These are phyloP conservation scores for Chrysosporium queenslandicum DNA, from an alignment of 2,329 filamentous ascomycete species.

Conservation along the genomic window DNA sequence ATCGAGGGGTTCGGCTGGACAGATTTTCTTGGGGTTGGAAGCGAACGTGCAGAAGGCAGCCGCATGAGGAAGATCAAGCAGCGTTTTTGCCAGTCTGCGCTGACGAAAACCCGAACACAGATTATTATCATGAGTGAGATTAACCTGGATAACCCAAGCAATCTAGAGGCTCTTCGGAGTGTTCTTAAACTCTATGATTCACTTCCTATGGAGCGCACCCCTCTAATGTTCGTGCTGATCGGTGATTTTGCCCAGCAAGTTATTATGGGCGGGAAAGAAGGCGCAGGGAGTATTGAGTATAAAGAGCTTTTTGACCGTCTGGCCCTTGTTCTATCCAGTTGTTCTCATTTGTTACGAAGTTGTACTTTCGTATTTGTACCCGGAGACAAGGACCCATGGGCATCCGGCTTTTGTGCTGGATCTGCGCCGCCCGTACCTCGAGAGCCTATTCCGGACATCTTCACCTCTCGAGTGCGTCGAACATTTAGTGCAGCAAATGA, in stretches of 20 bases:
- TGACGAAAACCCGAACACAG: slow-evolving; percentile 34
- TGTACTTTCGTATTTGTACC: slow-evolving; percentile 88
- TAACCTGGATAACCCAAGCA: slow-evolving; percentile 73
- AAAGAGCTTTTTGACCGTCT: slow-evolving; percentile 92
- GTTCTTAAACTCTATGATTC: slow-evolving; percentile 65
- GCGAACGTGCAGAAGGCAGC: slow-evolving; percentile 69
- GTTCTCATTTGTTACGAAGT: slow-evolving; percentile 64
- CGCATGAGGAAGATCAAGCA: slow-evolving; percentile 75
- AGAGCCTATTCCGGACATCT: slow-evolving; percentile 66
- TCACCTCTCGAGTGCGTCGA: slow-evolving; percentile 75
- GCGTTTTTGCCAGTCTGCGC: slow-evolving; percentile 47
- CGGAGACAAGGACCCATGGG: slow-evolving; percentile 96
- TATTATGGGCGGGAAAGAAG: slow-evolving; percentile 54
- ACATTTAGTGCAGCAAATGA: slow-evolving; percentile 67
- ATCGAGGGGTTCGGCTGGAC: slow-evolving; percentile 77
- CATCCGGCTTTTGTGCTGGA: slow-evolving; percentile 59
- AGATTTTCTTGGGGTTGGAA: slow-evolving; percentile 86
- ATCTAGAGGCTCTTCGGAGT: slow-evolving; percentile 68
- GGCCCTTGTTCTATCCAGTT: slow-evolving; percentile 72
- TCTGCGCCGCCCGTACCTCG: slow-evolving; percentile 39
- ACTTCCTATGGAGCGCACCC: slow-evolving; percentile 54
- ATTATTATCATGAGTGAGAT: slow-evolving; percentile 76
- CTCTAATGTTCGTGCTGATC: slow-evolving; percentile 69
- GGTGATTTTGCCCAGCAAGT: slow-evolving; percentile 66
- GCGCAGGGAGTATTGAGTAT: slow-evolving; percentile 81